Conservation (phyloP, 2,329 filamentous ascomycete species). For the Arthroderma uncinatum region DNA sequence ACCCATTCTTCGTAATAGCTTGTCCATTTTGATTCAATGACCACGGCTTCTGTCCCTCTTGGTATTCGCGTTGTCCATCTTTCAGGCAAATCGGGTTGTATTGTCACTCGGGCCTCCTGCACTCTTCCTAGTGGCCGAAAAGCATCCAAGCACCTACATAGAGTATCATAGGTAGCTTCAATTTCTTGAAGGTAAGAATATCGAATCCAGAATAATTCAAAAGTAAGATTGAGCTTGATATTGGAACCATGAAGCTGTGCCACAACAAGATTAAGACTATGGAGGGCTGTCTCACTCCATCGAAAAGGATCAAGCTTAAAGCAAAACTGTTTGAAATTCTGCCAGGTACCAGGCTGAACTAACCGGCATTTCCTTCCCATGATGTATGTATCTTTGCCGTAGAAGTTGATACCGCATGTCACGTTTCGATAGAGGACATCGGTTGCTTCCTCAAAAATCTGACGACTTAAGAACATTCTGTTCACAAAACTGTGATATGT, state of each 20-base stretch:
- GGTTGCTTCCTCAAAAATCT: neutral
- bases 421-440: neutral
- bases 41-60: neutral
- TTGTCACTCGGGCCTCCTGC: neutral
- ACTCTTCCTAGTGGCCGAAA: neutral
- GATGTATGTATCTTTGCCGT: neutral
- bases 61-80: neutral
- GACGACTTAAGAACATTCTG: neutral
- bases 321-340: neutral
- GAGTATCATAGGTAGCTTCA: too few species aligned
- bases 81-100: neutral
- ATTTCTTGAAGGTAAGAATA: neutral
- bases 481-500: neutral
- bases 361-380: neutral
- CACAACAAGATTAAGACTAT: neutral
- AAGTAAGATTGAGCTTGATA: neutral
- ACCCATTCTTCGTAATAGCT: neutral
- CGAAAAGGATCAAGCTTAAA: neutral
- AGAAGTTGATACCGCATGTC: neutral
- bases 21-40: neutral
- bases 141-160: neutral
- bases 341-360: neutral
- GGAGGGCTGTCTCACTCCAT: neutral
- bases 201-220: neutral
- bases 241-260: neutral